These are phyloP conservation scores for Malus hybrid DNA, from an alignment of 331 rosid genomes.

Conservation along the genomic window DNA sequence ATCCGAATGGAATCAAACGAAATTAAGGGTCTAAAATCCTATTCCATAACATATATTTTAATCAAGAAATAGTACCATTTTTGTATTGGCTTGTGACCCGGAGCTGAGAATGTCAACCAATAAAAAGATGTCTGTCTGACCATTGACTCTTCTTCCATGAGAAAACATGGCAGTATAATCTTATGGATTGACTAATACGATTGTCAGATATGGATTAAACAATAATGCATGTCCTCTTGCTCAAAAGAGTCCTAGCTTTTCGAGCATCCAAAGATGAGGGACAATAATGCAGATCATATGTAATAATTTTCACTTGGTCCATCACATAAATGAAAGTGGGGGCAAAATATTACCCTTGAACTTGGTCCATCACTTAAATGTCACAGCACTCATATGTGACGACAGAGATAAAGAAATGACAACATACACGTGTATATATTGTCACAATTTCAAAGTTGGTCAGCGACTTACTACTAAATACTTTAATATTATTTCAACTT, in stretches of 20 bases:
- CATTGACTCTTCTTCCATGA: background rate
- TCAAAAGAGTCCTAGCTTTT: conserved; percentile 16
- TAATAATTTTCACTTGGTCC: background rate
- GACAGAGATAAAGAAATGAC: background rate
- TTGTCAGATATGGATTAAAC: background rate
- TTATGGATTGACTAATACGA: background rate
- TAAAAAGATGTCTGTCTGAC: background rate
- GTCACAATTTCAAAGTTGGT: background rate
- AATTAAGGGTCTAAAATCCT: conserved; percentile 13
- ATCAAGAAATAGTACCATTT: background rate
- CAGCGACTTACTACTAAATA: no score
- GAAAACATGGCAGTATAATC: background rate
- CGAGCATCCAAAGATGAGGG: conserved; percentile 8
- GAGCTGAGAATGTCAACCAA: conserved; percentile 12
- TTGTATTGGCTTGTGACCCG: background rate
- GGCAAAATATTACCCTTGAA: background rate
- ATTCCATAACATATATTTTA: background rate
- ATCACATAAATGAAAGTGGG: background rate
- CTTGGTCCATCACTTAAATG: no score
- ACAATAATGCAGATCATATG: background rate
- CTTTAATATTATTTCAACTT: no score
- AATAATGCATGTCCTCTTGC: background rate
- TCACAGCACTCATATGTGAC: background rate
- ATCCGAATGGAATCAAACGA: background rate
- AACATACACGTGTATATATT: no score